A percentile compares a stretch with the other conserved stretches of the same genome.
phyloP scores from a whole-genome alignment of 129 eudicot genomes.

The Saposhnikovia divaricata region DNA sequence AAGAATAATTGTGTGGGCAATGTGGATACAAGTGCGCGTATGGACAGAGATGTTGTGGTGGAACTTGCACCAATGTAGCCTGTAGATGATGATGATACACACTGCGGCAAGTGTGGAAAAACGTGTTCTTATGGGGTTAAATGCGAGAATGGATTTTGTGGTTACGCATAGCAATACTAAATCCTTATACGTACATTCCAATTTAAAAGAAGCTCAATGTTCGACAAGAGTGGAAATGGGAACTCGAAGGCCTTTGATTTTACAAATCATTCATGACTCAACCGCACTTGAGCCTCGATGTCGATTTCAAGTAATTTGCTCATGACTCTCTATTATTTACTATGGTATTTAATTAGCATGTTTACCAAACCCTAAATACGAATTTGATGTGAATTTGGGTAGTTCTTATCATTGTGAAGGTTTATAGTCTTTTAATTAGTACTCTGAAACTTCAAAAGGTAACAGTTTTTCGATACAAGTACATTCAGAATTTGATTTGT shows the following conservation, averaged over 20 bases:
- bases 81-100: not conserved
- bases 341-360: not conserved
- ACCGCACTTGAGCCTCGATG: constrained; percentile 75
- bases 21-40: constrained; percentile 4
- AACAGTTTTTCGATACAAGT: not conserved
- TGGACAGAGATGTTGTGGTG: constrained; percentile 6
- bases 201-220: constrained; percentile 30
- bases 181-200: not conserved
- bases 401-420: not conserved
- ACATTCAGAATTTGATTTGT: too few species aligned
- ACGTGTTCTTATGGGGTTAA: not conserved
- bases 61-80: not conserved
- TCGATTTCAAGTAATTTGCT: constrained; percentile 63
- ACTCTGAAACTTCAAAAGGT: not conserved
- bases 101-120: constrained; percentile 16
- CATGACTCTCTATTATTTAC: not conserved
- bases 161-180: not conserved
- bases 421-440: not conserved
- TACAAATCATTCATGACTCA: constrained; percentile 92
- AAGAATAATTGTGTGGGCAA: constrained; percentile 6
- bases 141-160: constrained; percentile 12
- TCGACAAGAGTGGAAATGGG: constrained; percentile 98
- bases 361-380: not conserved
- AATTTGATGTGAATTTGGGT: not conserved
- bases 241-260: constrained; percentile 80